Conservation (phyloP, 2,329 filamentous ascomycete genomes). For the Apiospora kogelbergensis region DNA sequence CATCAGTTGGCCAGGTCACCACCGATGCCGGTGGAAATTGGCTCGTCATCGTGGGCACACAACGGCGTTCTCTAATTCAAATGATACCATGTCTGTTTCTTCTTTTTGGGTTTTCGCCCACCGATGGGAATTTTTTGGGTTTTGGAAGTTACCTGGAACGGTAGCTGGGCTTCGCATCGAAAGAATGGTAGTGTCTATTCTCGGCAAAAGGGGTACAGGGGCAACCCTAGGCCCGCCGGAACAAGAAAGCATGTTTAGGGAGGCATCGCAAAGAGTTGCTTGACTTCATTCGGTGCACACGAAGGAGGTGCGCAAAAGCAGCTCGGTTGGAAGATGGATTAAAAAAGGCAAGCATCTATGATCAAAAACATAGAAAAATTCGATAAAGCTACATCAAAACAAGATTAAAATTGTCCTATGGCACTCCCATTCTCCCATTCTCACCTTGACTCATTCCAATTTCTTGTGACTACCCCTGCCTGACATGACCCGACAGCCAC, state of each 20-base stretch:
- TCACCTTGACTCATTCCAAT: not conserved
- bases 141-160: constrained; percentile 1
- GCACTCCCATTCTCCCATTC: not conserved
- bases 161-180: not conserved
- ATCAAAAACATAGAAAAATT: constrained; percentile 12
- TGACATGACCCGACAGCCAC: not conserved
- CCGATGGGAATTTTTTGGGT: not conserved
- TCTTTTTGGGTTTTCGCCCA: not conserved
- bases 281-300: not conserved
- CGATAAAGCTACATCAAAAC: constrained; percentile 10
- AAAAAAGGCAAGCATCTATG: constrained; percentile 6
- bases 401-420: constrained; percentile 9
- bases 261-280: not conserved
- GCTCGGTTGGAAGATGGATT: not conserved
- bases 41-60: constrained; percentile 2
- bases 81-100: constrained; percentile 11
- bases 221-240: not conserved
- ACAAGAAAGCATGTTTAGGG: not conserved
- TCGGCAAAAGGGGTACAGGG: not conserved
- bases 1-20: constrained; percentile 2
- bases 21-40: not conserved
- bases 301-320: not conserved
- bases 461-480: constrained; percentile 3
- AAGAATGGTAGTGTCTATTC: constrained; percentile 12
- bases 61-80: constrained; percentile 10